Percentiles rank a stretch among this genome's conserved stretches.
These are phyloP conservation scores for Nemania sp. DNA, from an alignment of 2,329 filamentous ascomycete genomes.

Conservation along the genomic window DNA sequence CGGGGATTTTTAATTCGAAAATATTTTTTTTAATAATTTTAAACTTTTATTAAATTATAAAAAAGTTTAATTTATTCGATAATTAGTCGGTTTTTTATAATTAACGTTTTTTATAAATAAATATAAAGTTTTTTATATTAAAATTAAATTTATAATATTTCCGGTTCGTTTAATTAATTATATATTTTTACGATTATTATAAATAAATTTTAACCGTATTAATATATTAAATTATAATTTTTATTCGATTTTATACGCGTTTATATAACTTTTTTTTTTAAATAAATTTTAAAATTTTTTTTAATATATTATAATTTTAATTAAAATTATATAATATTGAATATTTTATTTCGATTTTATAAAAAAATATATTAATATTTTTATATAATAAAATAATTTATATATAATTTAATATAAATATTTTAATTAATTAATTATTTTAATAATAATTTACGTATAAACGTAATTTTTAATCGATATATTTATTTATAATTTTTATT, in stretches of 20 bases:
- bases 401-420: too few relatives aligned
- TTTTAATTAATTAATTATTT: background rate
- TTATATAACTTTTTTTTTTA: too few relatives aligned
- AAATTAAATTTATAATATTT: background rate
- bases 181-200: background rate
- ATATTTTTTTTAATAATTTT: background rate
- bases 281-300: too few relatives aligned
- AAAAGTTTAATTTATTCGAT: background rate
- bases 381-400: too few relatives aligned
- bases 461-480: background rate
- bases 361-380: too few relatives aligned
- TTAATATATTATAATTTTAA: too few relatives aligned
- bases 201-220: background rate
- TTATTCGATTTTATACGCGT: too few relatives aligned
- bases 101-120: background rate
- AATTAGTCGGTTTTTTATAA: background rate
- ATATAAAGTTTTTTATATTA: background rate
- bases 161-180: background rate
- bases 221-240: too few relatives aligned
- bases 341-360: too few relatives aligned
- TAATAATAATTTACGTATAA: slow-evolving; percentile 1
- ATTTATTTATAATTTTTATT: background rate
- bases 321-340: too few relatives aligned
- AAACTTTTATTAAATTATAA: slow-evolving; percentile 1
- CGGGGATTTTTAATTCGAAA: background rate